Base-by-base conservation (phyloP, 2,329 filamentous ascomycete species). In the Mariannaea sp. region DNA sequence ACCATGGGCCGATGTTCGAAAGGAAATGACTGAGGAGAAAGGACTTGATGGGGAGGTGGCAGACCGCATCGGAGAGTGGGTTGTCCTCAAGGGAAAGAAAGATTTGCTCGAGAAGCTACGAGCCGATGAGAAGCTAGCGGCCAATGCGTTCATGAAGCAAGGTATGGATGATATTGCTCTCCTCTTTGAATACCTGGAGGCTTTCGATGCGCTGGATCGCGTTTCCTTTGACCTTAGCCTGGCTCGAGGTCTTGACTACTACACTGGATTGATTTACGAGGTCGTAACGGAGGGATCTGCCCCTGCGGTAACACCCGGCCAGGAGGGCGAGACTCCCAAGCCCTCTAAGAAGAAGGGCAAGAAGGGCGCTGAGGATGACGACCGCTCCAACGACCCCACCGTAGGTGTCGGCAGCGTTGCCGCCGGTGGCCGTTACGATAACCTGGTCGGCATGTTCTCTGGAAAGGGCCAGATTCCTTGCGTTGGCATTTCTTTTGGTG, bases 11-110 rank as follows among this genome's bases (percentile, higher is more conserved):
- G 92, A 96, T 59, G 93, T 97, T 47, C 86, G 87, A 71, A 89
- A 88, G 72, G 92, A 97, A 72, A 97, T 97, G 92, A 87, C 89
- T 0, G 89, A 93, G 62, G 89, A 95, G 60, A 97, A 97, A 77
- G 92, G 91, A 0, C 79, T 97, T 2, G 82, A 85, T 35, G 77
- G 79, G 19, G 86, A 84, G 12, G 84, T 93, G 24, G 93, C 93
- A 40, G 92, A 97, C 75, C 88, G 85, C 67, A 96, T 97, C 65
- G 91, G 92, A 65, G 84, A 86, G 67, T 96, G 88, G 71, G 90
- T 93, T n/a, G 80, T 87, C 53, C 80, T 81, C 60, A 94, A 88
- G 75, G 90, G 90, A 49, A 82, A 85, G 44, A 81, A 82, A 54
- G 89, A 94, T 55, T 79, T 96, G 44, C 79, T 97, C 14, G 79